These are phyloP conservation scores for Capsicum baccatum DNA, from an alignment of 257 asterid species.

Conservation along the genomic window DNA sequence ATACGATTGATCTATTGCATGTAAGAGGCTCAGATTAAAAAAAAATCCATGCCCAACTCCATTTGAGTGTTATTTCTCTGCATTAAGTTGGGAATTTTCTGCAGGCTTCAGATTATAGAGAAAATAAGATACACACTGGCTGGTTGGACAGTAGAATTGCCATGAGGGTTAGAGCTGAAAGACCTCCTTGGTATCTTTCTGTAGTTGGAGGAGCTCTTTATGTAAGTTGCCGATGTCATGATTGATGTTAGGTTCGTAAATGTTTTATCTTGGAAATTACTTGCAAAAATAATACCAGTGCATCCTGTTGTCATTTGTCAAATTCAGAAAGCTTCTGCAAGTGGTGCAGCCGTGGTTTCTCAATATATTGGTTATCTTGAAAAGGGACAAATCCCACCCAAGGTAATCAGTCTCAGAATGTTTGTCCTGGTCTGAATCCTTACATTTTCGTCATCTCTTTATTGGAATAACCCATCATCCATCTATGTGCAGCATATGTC, in stretches of 20 bases:
- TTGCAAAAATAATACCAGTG: slow-evolving; percentile 25
- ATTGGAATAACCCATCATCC: slow-evolving; percentile 34
- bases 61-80: background rate
- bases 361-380: slow-evolving; percentile 99
- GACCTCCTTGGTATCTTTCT: slow-evolving; percentile 99
- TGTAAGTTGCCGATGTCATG: slow-evolving; percentile 54
- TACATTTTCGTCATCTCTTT: slow-evolving; percentile 37
- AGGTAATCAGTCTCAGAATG: slow-evolving; percentile 52
- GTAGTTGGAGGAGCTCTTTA: slow-evolving; percentile 99
- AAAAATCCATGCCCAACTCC: slow-evolving; percentile 14
- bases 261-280: slow-evolving; percentile 26
- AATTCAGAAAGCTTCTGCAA: slow-evolving; percentile 96
- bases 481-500: slow-evolving; percentile 90
- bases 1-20: slow-evolving; percentile 95
- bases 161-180: slow-evolving; percentile 99
- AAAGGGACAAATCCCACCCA: slow-evolving; percentile 98
- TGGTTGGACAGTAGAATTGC: slow-evolving; percentile 99
- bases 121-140: slow-evolving; percentile 96
- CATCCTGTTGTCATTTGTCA: slow-evolving; percentile 37
- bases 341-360: slow-evolving; percentile 95
- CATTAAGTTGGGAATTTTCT: slow-evolving; percentile 29
- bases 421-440: background rate
- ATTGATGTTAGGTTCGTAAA: slow-evolving; percentile 29
- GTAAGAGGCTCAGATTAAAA: slow-evolving; percentile 54
- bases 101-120: slow-evolving; percentile 94